A percentile compares a stretch with the other conserved stretches of the same genome.
These are phyloP conservation scores for Moesziomyces aphidis DNA, from an alignment of 1,284 basidiomycete species.

Conservation along the genomic window DNA sequence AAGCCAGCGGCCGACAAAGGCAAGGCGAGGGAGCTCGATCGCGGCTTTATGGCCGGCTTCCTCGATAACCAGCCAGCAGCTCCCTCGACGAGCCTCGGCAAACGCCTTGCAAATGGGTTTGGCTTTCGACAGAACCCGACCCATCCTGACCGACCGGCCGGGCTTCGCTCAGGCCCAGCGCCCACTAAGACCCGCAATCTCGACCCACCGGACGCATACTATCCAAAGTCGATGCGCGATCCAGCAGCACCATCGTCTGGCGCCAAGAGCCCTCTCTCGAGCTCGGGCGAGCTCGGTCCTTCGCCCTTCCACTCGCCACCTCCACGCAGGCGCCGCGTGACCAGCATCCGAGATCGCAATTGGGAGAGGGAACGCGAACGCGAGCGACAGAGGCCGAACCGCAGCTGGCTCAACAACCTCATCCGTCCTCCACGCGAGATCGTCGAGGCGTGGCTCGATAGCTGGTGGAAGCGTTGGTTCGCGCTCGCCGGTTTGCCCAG, in stretches of 20 bases:
- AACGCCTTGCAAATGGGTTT: conserved; percentile 27
- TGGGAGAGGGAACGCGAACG: conserved; percentile 45
- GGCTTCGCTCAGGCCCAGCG: conserved; percentile 3
- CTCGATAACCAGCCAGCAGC: conserved; percentile 13
- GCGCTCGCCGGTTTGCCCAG: conserved; percentile 71
- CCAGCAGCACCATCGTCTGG: background rate
- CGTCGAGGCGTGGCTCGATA: conserved; percentile 70
- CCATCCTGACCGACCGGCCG: conserved; percentile 3
- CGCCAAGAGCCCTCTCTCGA: conserved; percentile 5
- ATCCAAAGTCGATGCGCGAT: conserved; percentile 13
- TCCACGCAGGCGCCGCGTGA: conserved; percentile 33
- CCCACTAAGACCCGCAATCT: conserved; percentile 5
- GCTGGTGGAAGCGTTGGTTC: conserved; percentile 71
- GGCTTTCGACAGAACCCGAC: conserved; percentile 30
- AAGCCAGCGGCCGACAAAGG: conserved; percentile 26
- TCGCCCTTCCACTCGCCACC: conserved; percentile 39
- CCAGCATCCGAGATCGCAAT: conserved; percentile 36
- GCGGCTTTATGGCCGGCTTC: conserved; percentile 31
- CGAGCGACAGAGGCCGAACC: conserved; percentile 23
- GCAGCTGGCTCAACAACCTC: conserved; percentile 54
- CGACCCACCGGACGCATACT: conserved; percentile 11
- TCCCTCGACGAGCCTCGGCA: conserved; percentile 28
- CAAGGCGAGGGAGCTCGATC: conserved; percentile 23
- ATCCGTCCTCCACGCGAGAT: conserved; percentile 69
- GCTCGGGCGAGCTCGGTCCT: conserved; percentile 16